Base-by-base conservation (phyloP, 2,329 filamentous ascomycete species). In the Colletotrichum sp. region DNA sequence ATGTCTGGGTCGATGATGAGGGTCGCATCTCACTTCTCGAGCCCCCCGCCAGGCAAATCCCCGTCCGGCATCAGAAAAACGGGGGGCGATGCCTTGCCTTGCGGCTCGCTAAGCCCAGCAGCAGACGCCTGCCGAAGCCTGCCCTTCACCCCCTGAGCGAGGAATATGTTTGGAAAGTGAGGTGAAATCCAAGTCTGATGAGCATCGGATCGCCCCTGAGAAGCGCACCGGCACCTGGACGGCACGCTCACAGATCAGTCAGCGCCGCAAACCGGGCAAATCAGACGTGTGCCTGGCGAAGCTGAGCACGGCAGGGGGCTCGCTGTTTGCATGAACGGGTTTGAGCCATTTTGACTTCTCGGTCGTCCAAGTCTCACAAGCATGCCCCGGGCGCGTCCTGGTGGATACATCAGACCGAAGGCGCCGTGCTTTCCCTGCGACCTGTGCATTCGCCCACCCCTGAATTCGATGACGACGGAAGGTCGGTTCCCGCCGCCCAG, bases 341-440 rank as follows among this genome's bases (percentile, higher is more conserved):
- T 68, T 72, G 72, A 75, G 72, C 69, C 72, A 75, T 44, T 68
- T n/a, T n/a, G 69, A 57, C 21, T 36, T 69, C 39, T 70, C 18
- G 24, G 28, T 30, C 55, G 6, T 72, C 63, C 57, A 13, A 44
- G 73, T 75, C 73, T 75, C 55, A 75, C 69, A 72, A 67, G 44
- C 63, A 67, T 67, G 68, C 55, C 57, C 30, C 73, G 28, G 36
- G 24, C 69, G 44, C 32, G n/a, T 57, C 32, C 44, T 12, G 55
- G 63, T 34, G 64, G 39, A n/a, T 24, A 72, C 52, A 57, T 68
- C 69, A 68, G 72, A 72, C 69, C 55, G 55, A 72, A 16, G 30
- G 34, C 28, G 30, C 68, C 28, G 60, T 57, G 62, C 68, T 30
- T 30, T 21, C 44, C 34, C 28, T 26, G 44, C 44, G 44, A 52